Percentiles rank a stretch among this genome's conserved stretches.
Evolutionary conservation across 768 basidiomycete species (phyloP).

Genomic region (Rubroboletus pulcherrimus): DNA sequence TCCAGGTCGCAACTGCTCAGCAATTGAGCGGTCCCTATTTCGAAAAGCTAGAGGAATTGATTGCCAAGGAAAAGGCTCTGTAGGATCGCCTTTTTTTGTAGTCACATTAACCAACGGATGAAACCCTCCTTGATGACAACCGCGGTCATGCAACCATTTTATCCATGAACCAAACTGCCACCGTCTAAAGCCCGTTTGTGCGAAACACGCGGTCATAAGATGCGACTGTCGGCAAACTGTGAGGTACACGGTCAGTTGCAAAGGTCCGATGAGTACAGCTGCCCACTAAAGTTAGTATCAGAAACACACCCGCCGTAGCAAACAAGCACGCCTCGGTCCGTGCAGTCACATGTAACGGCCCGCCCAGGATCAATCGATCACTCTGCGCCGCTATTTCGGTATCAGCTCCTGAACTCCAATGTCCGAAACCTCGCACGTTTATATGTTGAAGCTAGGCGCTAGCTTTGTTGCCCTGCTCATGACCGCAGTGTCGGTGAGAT

Average conservation of each 20-base stretch:
- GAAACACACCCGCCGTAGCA: neutral
- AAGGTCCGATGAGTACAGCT: neutral
- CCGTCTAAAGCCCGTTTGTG: neutral
- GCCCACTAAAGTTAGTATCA: neutral
- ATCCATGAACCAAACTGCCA: neutral
- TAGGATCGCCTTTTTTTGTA: conserved; percentile 9
- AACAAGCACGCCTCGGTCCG: neutral
- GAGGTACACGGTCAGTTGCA: neutral
- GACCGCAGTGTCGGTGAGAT: no score
- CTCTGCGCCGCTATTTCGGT: neutral
- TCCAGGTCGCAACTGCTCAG: conserved; percentile 39
- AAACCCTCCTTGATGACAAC: no score
- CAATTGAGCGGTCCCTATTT: conserved; percentile 39
- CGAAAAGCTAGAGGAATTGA: conserved; percentile 41
- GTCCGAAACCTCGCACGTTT: neutral
- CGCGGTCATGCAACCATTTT: neutral
- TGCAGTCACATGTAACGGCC: neutral
- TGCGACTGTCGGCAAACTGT: neutral
- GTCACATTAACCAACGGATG: neutral
- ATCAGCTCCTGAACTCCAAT: neutral
- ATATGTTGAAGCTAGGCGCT: no score
- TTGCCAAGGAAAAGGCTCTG: conserved; percentile 41
- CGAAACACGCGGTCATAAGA: neutral
- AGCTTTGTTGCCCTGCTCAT: no score
- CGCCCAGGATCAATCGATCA: neutral